These are phyloP conservation scores for Luffa acutangula DNA, from an alignment of 306 rosid genomes.

Conservation along the genomic window DNA sequence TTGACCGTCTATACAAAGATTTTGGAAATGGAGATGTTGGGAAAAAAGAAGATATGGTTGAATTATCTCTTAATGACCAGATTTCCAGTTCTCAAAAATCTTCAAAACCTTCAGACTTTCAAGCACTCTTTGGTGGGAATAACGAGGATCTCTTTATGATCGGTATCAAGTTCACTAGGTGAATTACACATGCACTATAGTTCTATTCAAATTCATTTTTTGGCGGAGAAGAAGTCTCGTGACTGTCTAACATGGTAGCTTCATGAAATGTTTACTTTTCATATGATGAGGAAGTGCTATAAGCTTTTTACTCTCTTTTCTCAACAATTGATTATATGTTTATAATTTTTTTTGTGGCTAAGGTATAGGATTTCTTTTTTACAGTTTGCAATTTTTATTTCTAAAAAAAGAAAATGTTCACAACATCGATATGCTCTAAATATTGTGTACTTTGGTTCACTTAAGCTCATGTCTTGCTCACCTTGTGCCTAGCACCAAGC, in stretches of 20 bases:
- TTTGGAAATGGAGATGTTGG: slow-evolving; percentile 55
- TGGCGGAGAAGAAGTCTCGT: not conserved
- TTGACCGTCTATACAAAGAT: slow-evolving; percentile 62
- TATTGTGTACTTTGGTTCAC: not conserved
- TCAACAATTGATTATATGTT: not conserved
- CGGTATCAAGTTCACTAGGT: slow-evolving; percentile 90
- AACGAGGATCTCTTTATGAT: slow-evolving; percentile 77
- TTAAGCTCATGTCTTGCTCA: no score
- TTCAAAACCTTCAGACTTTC: slow-evolving; percentile 61
- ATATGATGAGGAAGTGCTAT: not conserved
- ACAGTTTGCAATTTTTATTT: not conserved
- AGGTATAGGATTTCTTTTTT: not conserved
- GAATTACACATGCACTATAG: slow-evolving; percentile 9
- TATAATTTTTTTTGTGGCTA: not conserved
- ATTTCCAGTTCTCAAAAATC: slow-evolving; percentile 29
- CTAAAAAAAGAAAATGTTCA: not conserved
- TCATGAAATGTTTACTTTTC: not conserved
- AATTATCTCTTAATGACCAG: slow-evolving; percentile 20
- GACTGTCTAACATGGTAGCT: not conserved
- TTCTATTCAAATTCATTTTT: not conserved
- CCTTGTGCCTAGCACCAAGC: no score
- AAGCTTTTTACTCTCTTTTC: not conserved
- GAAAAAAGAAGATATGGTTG: slow-evolving; percentile 18
- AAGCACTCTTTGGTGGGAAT: slow-evolving; percentile 74
- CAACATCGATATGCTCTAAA: not conserved